Percentiles rank a stretch among this genome's conserved stretches.
These are phyloP conservation scores for Crithidia thermophila DNA, from an alignment of 208 protist genomes.

Conservation along the genomic window DNA sequence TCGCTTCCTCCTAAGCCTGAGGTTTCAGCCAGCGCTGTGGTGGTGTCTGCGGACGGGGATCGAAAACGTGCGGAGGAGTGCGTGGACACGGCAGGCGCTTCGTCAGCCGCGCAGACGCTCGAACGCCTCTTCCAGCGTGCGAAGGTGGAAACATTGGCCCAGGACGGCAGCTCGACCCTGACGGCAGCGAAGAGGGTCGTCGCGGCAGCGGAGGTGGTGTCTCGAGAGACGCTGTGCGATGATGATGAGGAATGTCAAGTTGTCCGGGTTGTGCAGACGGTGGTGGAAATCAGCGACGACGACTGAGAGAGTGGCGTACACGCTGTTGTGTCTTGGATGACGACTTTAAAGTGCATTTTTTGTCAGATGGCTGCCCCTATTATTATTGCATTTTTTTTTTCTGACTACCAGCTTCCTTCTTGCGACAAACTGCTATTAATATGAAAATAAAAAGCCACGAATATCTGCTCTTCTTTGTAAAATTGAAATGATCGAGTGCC, in stretches of 20 bases:
- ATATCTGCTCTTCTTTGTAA: too few species aligned
- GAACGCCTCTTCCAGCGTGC: conserved; percentile 12
- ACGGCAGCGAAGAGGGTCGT: too few species aligned
- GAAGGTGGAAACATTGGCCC: too few species aligned
- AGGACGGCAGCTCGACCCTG: too few species aligned
- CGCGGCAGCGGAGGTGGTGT: too few species aligned
- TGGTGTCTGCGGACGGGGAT: not conserved
- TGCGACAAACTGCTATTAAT: not conserved
- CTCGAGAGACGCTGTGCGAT: too few species aligned
- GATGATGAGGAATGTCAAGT: conserved; percentile 41
- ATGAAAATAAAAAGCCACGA: too few species aligned
- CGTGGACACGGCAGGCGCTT: not conserved
- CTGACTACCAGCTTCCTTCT: too few species aligned
- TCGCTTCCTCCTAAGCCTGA: too few species aligned
- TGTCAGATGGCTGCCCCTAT: too few species aligned
- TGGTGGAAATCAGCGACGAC: conserved; percentile 69
- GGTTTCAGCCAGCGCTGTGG: not conserved
- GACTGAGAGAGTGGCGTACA: conserved; percentile 16
- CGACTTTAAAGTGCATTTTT: not conserved
- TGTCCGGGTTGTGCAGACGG: conserved; percentile 16
- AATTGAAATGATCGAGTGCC: too few species aligned
- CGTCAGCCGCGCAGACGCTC: conserved; percentile 1
- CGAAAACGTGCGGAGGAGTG: not conserved
- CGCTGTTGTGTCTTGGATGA: too few species aligned
- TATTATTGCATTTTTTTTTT: not conserved